Conservation (phyloP, 2,329 filamentous ascomycete species). For the Talaromyces islandicus region DNA sequence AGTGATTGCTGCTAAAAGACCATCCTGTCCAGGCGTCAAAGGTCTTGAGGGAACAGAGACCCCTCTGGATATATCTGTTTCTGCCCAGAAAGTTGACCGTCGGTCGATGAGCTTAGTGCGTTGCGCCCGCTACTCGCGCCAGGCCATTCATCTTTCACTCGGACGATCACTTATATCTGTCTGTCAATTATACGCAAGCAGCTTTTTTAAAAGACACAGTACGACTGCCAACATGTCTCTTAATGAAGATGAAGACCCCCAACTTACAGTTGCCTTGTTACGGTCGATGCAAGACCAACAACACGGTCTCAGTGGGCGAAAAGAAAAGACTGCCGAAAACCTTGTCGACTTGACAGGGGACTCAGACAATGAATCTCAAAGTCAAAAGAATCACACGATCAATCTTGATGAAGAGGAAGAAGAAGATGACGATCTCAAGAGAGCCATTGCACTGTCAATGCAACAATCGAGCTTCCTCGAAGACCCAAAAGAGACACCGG, state of each 20-base stretch:
- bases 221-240: background rate
- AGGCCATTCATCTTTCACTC: background rate
- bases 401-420: conserved; percentile 12
- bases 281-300: background rate
- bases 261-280: background rate
- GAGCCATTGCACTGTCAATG: conserved; percentile 29
- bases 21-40: background rate
- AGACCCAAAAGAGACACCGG: background rate
- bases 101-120: background rate
- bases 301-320: background rate
- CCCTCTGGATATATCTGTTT: background rate
- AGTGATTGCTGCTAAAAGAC: background rate
- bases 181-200: background rate
- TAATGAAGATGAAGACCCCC: background rate
- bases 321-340: background rate
- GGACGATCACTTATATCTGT: background rate
- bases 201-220: background rate
- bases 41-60: background rate
- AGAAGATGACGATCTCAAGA: conserved; percentile 31
- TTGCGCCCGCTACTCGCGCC: background rate
- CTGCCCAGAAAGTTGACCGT: background rate
- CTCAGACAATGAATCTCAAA: conserved; percentile 24
- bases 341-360: conserved; percentile 30
- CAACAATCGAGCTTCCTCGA: conserved; percentile 13
- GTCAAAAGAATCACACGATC: conserved; percentile 18